Evolutionary conservation across 2,329 filamentous ascomycete genomes (phyloP).

Genomic region (Neoascochyta sp.): DNA sequence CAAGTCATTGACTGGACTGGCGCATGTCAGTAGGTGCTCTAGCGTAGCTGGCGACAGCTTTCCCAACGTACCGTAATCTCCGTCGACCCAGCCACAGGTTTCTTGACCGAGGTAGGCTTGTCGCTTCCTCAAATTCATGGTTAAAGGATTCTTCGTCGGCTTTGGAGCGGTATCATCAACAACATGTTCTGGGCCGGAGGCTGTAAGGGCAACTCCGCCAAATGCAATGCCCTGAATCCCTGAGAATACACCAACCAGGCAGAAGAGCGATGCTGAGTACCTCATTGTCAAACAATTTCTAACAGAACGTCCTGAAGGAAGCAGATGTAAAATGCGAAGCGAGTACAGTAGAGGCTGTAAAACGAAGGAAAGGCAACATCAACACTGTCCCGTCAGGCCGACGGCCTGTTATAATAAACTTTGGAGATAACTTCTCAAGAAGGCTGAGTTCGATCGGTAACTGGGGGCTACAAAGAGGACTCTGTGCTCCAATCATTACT

Average conservation of each 20-base stretch:
- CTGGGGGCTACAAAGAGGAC: no score
- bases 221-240: conserved; percentile 18
- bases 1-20: conserved; percentile 16
- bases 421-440: no score
- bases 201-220: conserved; percentile 18
- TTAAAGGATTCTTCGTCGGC: conserved; percentile 23
- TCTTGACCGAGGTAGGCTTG: conserved; percentile 11
- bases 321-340: no score
- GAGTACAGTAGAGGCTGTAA: no score
- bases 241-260: conserved; percentile 14
- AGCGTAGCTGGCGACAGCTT: no score
- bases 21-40: conserved; percentile 2
- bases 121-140: conserved; percentile 15
- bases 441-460: no score
- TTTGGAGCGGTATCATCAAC: conserved; percentile 13
- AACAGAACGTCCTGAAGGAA: no score
- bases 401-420: no score
- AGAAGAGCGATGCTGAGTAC: conserved; percentile 5
- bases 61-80: conserved; percentile 15
- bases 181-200: conserved; percentile 6
- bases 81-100: conserved; percentile 27
- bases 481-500: no score
- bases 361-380: no score
- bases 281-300: conserved; percentile 4
- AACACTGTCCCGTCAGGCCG: no score